phyloP scores from a whole-genome alignment of 345 rosid genomes.

The Mercurialis annua region DNA sequence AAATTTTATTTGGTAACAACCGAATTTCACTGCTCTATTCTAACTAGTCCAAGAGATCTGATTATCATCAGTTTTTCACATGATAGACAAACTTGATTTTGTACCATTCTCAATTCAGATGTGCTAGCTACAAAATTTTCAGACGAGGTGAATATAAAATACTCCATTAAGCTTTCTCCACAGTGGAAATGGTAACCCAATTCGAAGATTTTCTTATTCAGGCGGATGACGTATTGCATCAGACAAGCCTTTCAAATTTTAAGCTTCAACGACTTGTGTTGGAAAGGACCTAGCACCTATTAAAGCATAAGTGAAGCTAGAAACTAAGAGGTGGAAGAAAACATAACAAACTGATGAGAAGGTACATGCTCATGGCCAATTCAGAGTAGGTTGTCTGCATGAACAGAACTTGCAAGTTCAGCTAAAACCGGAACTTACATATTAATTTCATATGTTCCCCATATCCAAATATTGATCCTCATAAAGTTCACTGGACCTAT shows the following conservation, averaged over 20 bases:
- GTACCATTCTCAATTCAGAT: not conserved
- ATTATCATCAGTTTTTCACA: not conserved
- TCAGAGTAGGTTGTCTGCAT: not conserved
- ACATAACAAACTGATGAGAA: not conserved
- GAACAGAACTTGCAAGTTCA: not conserved
- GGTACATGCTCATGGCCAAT: not conserved
- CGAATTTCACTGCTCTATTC: not conserved
- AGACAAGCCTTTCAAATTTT: not conserved
- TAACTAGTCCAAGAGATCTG: not conserved
- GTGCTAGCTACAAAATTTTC: not conserved
- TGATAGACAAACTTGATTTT: not conserved
- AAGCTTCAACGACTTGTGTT: not conserved
- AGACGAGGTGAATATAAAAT: not conserved
- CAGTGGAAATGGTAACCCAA: no score
- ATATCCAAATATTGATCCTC: not conserved
- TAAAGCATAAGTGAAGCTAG: not conserved
- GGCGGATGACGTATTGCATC: not conserved
- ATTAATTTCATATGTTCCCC: not conserved
- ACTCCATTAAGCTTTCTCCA: not conserved
- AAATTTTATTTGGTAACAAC: not conserved
- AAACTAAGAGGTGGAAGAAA: not conserved
- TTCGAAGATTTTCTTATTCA: not conserved
- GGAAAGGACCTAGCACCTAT: not conserved
- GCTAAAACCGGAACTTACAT: not conserved
- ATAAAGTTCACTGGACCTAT: not conserved